phyloP scores from a whole-genome alignment of 1,139 yeast genomes.

The Pichia sp. region DNA sequence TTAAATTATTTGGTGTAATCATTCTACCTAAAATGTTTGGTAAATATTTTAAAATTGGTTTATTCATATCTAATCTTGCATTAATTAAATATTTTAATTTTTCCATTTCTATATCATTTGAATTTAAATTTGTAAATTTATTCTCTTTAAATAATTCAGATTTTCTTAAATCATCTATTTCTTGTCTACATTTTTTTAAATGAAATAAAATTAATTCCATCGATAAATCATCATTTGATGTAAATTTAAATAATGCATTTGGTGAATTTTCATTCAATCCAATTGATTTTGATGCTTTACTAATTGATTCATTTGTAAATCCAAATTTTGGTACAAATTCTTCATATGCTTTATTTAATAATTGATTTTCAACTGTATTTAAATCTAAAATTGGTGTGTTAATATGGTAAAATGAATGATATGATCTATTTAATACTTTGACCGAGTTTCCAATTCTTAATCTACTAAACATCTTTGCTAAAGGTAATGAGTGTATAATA shows the following conservation, averaged over 20 bases:
- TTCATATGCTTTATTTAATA: constrained; percentile 42
- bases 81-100: constrained; percentile 45
- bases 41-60: constrained; percentile 43
- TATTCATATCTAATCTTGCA: constrained; percentile 58
- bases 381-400: constrained; percentile 24
- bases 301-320: constrained; percentile 56
- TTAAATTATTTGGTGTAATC: constrained; percentile 47
- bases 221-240: constrained; percentile 29
- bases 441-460: too few species aligned
- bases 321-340: constrained; percentile 64
- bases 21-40: constrained; percentile 48
- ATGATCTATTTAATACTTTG: constrained; percentile 1
- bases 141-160: constrained; percentile 16
- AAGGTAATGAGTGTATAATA: too few species aligned
- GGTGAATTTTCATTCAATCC: constrained; percentile 60
- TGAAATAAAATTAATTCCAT: constrained; percentile 63
- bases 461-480: too few species aligned
- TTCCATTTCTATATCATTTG: constrained; percentile 26
- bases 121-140: not conserved
- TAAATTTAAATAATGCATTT: constrained; percentile 48
- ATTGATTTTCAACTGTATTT: constrained; percentile 25
- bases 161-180: constrained; percentile 31
- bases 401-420: constrained; percentile 28
- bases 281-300: constrained; percentile 53
- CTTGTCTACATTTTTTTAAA: constrained; percentile 51